Evolutionary conservation across 306 rosid species (phyloP), one percentile per base, ranked within the genome.

Genomic region (Inga laurina): DNA sequence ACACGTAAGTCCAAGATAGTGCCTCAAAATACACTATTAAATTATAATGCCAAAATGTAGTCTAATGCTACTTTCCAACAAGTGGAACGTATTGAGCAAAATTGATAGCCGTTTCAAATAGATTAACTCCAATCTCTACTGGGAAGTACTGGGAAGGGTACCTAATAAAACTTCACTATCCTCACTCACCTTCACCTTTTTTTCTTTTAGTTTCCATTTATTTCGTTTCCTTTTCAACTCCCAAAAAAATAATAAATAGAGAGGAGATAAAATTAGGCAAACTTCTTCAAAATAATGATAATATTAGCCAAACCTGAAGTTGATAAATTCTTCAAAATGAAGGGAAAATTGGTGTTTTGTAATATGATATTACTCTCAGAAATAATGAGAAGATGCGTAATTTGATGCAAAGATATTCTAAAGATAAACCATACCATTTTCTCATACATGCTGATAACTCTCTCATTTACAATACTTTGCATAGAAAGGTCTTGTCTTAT

Each of bases 401-500:
- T 39, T 81, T 19, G 79, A 44, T 62, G 13, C 46, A 71, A 68
- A 75, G 66, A 72, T 39, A 78, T 61, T 39, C 2, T 5, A 84
- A 75, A 49, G 62, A 79, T 81, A 67, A 77, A 80, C 54, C 88
- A 32, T 88, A 93, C 99, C 96, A 93, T 96, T 88, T 79, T 85
- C 85, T 96, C 93, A 76, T 93, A 92, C 93, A 96, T 78, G 84
- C 32, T 57, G 83, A 93, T 79, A 59, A 90, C 97, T 88, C 88
- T 89, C 41, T 86, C 87, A 61, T 86, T 86, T 69, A 82, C 87
- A 78, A 92, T 90, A 84, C 84, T 86, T 82, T 96, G 99, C 93
- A 92, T 91, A n/a, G 93, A 89, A 67, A 96, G 88, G 89, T 96
- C 99, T 83, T 96, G 99, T 44, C 98, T 88, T 76, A 96, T 90